These are phyloP conservation scores for Berkeleyomyces rouxiae DNA, from an alignment of 2,329 filamentous ascomycete genomes.

Conservation along the genomic window DNA sequence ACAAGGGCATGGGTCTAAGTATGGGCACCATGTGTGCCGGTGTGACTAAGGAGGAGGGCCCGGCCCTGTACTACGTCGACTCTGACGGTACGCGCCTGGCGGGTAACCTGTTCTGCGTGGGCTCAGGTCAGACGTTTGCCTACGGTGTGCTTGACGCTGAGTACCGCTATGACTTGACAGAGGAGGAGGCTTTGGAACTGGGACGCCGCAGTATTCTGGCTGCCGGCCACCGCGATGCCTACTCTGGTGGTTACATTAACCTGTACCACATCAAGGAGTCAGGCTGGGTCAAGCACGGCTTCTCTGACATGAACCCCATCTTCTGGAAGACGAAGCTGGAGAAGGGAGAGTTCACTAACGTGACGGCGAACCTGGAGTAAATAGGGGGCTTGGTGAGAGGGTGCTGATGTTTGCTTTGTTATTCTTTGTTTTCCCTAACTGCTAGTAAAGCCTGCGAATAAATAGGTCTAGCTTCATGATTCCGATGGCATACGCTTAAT, in stretches of 20 bases:
- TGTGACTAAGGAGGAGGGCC: slow-evolving; percentile 87
- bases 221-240: slow-evolving; percentile 94
- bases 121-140: slow-evolving; percentile 94
- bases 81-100: slow-evolving; percentile 83
- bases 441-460: slow-evolving; percentile 8
- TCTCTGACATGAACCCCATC: slow-evolving; percentile 94
- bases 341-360: slow-evolving; percentile 96
- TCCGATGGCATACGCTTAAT: slow-evolving; percentile 10
- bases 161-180: slow-evolving; percentile 76
- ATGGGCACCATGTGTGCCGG: slow-evolving; percentile 99
- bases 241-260: slow-evolving; percentile 96
- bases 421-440: slow-evolving; percentile 3
- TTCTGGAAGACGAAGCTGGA: slow-evolving; percentile 99
- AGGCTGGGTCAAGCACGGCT: slow-evolving; percentile 97
- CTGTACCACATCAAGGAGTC: slow-evolving; percentile 98
- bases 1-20: slow-evolving; percentile 96
- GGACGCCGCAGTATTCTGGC: slow-evolving; percentile 86
- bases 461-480: slow-evolving; percentile 10
- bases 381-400: slow-evolving; percentile 5
- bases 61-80: slow-evolving; percentile 97
- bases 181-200: slow-evolving; percentile 78
- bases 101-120: slow-evolving; percentile 95
- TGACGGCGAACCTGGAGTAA: slow-evolving; percentile 59
- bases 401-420: slow-evolving; percentile 1
- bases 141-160: slow-evolving; percentile 95